A percentile compares a stretch with the other conserved stretches of the same genome.
Conservation (phyloP, 176 grass and related monocot species). For the Rhynchospora breviuscula region DNA sequence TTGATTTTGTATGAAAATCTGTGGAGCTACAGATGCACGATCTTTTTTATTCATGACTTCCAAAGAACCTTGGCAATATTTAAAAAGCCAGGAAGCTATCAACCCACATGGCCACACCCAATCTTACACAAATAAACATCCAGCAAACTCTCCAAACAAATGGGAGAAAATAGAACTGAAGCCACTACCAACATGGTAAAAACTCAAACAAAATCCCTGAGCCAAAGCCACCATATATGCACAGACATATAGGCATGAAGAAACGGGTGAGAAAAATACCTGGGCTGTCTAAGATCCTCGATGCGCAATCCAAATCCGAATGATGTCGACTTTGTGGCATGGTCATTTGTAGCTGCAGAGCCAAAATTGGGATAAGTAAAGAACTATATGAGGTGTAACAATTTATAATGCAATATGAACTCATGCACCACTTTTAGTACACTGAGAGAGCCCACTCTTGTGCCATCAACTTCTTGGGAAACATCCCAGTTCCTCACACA, state of each 20-base stretch:
- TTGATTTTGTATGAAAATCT: neutral
- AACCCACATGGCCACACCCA: neutral
- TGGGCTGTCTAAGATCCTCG: slow-evolving; percentile 87
- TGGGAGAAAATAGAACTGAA: neutral
- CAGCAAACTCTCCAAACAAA: neutral
- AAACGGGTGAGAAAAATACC: slow-evolving; percentile 26
- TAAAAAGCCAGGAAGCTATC: neutral
- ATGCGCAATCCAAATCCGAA: slow-evolving; percentile 80
- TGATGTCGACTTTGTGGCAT: slow-evolving; percentile 44
- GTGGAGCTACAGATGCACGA: neutral
- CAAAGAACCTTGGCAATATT: neutral
- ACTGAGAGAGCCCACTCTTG: neutral
- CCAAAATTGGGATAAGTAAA: neutral
- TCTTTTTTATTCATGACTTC: neutral
- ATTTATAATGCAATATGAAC: neutral
- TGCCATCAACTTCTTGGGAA: neutral
- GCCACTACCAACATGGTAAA: neutral
- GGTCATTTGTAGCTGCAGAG: slow-evolving; percentile 70
- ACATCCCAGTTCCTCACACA: neutral
- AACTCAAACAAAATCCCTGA: neutral
- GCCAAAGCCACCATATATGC: neutral
- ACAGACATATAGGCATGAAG: neutral
- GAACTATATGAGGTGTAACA: neutral
- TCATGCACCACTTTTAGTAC: neutral
- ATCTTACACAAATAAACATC: neutral